Evolutionary conservation across 225 moss, liverwort and hornwort genomes (phyloP).

Genomic region (Pseudoscleropodium purum): DNA sequence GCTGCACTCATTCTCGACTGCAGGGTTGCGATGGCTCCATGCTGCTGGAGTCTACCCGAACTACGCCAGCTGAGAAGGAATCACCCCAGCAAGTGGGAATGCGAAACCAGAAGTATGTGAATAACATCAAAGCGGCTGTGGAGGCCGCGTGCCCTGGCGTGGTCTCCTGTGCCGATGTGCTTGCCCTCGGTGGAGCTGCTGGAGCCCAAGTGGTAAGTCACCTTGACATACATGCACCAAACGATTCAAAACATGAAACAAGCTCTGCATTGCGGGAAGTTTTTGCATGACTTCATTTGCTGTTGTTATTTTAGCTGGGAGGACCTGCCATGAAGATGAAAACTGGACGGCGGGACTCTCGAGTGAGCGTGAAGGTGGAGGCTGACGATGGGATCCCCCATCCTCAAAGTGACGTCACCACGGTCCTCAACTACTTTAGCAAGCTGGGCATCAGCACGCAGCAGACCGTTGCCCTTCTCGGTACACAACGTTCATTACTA

Average conservation of each 20-base stretch:
- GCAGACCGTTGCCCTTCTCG: constrained; percentile 39
- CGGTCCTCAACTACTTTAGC: constrained; percentile 24
- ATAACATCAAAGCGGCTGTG: constrained; percentile 37
- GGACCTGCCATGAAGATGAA: constrained; percentile 44
- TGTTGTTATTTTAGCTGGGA: constrained; percentile 26
- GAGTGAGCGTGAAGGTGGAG: constrained; percentile 16
- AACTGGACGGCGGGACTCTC: constrained; percentile 34
- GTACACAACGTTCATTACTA: not conserved
- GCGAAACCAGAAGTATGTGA: constrained; percentile 44
- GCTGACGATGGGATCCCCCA: constrained; percentile 27
- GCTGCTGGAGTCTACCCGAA: constrained; percentile 27
- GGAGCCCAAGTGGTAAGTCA: constrained; percentile 27
- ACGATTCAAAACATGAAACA: not conserved
- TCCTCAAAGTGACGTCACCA: constrained; percentile 21
- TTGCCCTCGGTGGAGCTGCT: constrained; percentile 43
- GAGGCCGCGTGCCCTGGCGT: constrained; percentile 39
- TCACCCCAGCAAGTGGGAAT: constrained; percentile 37
- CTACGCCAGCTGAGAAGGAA: constrained; percentile 34
- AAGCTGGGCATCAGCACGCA: constrained; percentile 37
- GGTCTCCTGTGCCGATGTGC: constrained; percentile 54
- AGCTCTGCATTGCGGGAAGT: not conserved
- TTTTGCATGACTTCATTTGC: not conserved
- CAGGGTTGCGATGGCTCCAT: constrained; percentile 59
- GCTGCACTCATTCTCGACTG: not conserved
- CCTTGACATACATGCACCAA: not conserved